Conservation (phyloP, 441 rosid species). For the Erysimum cheiri region DNA sequence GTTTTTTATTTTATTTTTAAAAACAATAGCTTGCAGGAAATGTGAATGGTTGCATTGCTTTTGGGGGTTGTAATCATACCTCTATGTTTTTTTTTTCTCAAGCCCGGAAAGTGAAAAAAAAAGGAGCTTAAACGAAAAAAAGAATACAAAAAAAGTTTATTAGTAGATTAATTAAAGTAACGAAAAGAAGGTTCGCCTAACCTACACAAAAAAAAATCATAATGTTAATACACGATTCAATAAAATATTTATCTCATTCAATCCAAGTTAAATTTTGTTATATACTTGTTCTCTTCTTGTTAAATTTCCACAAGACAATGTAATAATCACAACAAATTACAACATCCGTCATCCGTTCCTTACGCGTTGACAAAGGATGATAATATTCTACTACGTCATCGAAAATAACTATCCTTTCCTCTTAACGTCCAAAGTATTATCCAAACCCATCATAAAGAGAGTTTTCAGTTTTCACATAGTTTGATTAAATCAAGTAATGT, state of each 20-base stretch:
- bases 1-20: conserved; percentile 9
- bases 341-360: not conserved
- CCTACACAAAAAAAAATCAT: conserved; percentile 17
- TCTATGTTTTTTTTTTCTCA: conserved; percentile 28
- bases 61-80: conserved; percentile 68
- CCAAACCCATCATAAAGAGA: not conserved
- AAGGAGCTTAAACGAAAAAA: not conserved
- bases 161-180: conserved; percentile 8
- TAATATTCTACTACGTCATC: not conserved
- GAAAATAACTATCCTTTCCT: not conserved
- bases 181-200: conserved; percentile 23
- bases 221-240: conserved; percentile 14
- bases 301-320: not conserved
- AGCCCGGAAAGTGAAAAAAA: not conserved
- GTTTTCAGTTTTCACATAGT: not conserved
- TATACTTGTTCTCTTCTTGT: conserved; percentile 10
- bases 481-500: conserved; percentile 21
- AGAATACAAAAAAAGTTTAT: not conserved
- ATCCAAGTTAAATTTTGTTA: not conserved
- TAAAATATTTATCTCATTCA: conserved; percentile 9
- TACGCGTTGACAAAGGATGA: not conserved
- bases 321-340: not conserved
- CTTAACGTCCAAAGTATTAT: not conserved
- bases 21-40: conserved; percentile 54
- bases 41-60: conserved; percentile 75